Evolutionary conservation across 129 eudicot genomes (phyloP), one percentile per base, ranked within the genome.

Genomic region (Chrysanthemum makinoi): DNA sequence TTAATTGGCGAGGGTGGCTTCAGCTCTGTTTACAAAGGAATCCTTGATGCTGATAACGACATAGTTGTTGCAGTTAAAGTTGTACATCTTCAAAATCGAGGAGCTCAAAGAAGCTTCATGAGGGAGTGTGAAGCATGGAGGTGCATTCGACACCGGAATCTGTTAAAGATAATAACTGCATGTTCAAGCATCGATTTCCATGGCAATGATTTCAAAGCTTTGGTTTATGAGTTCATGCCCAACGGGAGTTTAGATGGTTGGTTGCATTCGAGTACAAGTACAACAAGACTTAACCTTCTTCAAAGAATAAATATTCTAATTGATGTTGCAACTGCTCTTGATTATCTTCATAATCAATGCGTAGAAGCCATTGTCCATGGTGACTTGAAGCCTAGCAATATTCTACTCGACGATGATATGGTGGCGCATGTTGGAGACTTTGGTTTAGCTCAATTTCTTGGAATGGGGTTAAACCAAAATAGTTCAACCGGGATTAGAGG

Each of bases 181-280:
- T 84, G 89, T 72, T 78, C 83, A 12, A 66, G 85, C 52, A 46
- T 65, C 39, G 86, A 74, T 50, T 39, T 14, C 47, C 60, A 78
- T 46, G 80, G 75, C 7, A 58, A 74, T 30, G 65, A 55, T 70
- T 70, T 70, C 14, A 70, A 70, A 70, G 74, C 65, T 35, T 35
- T 70, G 53, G 65, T 70, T 10, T 70, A 70, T 12, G 74, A 70
- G 74, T 56, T 55, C 74, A 70, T 70, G 65, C 65, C 74, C 13
- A 70, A 70, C 9, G 65, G 74, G 10, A 70, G 74, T 70, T 55
- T 70, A 56, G 65, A 70, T 18, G 65, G 56, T 56, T 70, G 65
- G 65, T 20, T 70, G 65, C 74, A 70, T 70, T 55, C 65, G 43
- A 39, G 13, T 70, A 7, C 19, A 56, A 17, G 39, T 18, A 55